Percentiles rank a stretch among this genome's conserved stretches.
Evolutionary conservation across 495 filamentous ascomycete species (phyloP).

Genomic region (Articulospora tetracladia): DNA sequence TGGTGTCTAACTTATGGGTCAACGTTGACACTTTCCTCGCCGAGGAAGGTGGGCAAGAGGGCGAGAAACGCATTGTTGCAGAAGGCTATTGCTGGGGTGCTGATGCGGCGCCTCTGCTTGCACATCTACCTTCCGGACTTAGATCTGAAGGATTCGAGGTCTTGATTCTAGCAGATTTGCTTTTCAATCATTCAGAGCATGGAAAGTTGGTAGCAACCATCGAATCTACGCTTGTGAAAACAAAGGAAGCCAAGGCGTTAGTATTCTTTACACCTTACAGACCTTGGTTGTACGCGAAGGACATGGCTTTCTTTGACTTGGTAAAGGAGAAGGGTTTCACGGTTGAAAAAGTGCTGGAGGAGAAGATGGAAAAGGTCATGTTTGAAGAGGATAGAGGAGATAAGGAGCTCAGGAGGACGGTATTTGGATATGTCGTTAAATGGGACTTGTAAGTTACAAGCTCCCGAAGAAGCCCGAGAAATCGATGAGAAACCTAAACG

Average conservation of each 20-base stretch:
- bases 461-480: neutral
- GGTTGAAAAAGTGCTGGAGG: constrained; percentile 76
- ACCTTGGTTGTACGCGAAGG: constrained; percentile 81
- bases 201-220: constrained; percentile 68
- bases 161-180: constrained; percentile 79
- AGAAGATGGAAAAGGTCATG: constrained; percentile 75
- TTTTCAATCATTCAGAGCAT: constrained; percentile 89
- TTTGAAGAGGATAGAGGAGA: constrained; percentile 87
- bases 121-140: constrained; percentile 35
- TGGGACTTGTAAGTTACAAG: constrained; percentile 34
- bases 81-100: constrained; percentile 82
- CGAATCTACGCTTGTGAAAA: constrained; percentile 52
- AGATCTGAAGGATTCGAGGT: constrained; percentile 58
- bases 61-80: constrained; percentile 30
- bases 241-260: constrained; percentile 56
- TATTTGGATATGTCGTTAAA: constrained; percentile 71
- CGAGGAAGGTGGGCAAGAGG: constrained; percentile 5
- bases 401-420: constrained; percentile 68
- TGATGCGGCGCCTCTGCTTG: constrained; percentile 45
- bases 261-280: constrained; percentile 94
- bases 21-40: constrained; percentile 51
- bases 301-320: constrained; percentile 80
- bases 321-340: constrained; percentile 61
- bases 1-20: constrained; percentile 67
- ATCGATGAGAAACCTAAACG: neutral